Evolutionary conservation across 352 stramenopile genomes (phyloP).

Genomic region (Phytophthora cryptogea): DNA sequence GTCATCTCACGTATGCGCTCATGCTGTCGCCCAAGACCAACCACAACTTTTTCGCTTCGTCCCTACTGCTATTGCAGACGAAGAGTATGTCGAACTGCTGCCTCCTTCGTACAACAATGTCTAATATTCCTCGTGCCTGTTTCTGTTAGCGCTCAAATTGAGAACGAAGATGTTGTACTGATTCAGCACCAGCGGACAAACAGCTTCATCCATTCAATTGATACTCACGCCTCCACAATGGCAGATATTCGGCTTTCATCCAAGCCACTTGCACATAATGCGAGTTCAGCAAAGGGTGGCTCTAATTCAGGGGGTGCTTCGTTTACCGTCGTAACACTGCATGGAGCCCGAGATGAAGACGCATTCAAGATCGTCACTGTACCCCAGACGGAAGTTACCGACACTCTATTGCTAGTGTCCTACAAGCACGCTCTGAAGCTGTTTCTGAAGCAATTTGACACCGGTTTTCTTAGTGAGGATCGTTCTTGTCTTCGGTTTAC

Average conservation of each 20-base stretch:
- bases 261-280: constrained; percentile 47
- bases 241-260: constrained; percentile 67
- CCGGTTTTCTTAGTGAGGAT: constrained; percentile 7
- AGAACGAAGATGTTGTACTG: constrained; percentile 56
- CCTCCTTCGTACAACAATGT: neutral
- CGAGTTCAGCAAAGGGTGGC: constrained; percentile 21
- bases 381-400: constrained; percentile 47
- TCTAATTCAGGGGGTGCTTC: constrained; percentile 26
- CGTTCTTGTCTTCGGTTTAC: constrained; percentile 28
- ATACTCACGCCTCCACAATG: constrained; percentile 69
- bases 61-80: constrained; percentile 55
- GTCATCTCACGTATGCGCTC: constrained; percentile 33
- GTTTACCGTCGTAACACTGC: constrained; percentile 53
- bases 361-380: constrained; percentile 68
- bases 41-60: constrained; percentile 62
- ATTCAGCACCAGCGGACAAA: constrained; percentile 56
- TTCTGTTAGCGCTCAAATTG: constrained; percentile 44
- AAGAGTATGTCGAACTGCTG: constrained; percentile 43
- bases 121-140: neutral
- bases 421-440: constrained; percentile 49
- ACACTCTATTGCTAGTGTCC: constrained; percentile 66
- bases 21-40: constrained; percentile 40
- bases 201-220: constrained; percentile 68
- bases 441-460: constrained; percentile 48
- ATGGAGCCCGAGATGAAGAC: constrained; percentile 65